Evolutionary conservation across 2,329 filamentous ascomycete genomes (phyloP).

Genomic region (Helminthosporium solani): DNA sequence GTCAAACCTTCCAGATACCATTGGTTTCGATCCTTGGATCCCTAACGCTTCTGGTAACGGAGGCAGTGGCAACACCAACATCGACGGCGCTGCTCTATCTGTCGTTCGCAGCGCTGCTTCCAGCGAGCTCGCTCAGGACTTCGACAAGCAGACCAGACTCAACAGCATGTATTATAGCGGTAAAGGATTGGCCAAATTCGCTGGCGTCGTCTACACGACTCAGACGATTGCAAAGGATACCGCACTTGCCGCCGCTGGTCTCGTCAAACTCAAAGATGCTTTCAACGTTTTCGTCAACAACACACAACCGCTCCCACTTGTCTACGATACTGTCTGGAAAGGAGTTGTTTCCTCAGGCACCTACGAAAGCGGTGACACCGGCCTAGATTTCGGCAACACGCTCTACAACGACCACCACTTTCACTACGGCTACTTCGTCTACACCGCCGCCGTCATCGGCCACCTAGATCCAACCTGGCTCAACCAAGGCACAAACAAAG

Average conservation of each 20-base stretch:
- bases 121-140: slow-evolving; percentile 74
- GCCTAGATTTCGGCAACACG: slow-evolving; percentile 86
- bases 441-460: slow-evolving; percentile 81
- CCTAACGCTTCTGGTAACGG: slow-evolving; percentile 45
- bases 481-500: slow-evolving; percentile 61
- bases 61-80: slow-evolving; percentile 27
- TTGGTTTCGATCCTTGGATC: slow-evolving; percentile 81
- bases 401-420: slow-evolving; percentile 74
- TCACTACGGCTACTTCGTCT: slow-evolving; percentile 83
- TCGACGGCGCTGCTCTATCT: slow-evolving; percentile 54
- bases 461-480: slow-evolving; percentile 79
- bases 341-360: slow-evolving; percentile 75
- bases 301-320: slow-evolving; percentile 53
- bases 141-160: slow-evolving; percentile 69
- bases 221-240: slow-evolving; percentile 63
- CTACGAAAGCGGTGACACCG: slow-evolving; percentile 59
- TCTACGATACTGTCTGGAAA: slow-evolving; percentile 68
- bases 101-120: slow-evolving; percentile 63
- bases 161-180: slow-evolving; percentile 96
- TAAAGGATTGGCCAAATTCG: slow-evolving; percentile 48
- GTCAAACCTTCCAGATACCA: slow-evolving; percentile 63
- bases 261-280: slow-evolving; percentile 53
- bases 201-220: slow-evolving; percentile 47
- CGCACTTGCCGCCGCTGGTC: slow-evolving; percentile 52
- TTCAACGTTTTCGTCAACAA: slow-evolving; percentile 53